Base-by-base conservation (phyloP, 495 filamentous ascomycete species). In the Neurospora tetraspora region DNA sequence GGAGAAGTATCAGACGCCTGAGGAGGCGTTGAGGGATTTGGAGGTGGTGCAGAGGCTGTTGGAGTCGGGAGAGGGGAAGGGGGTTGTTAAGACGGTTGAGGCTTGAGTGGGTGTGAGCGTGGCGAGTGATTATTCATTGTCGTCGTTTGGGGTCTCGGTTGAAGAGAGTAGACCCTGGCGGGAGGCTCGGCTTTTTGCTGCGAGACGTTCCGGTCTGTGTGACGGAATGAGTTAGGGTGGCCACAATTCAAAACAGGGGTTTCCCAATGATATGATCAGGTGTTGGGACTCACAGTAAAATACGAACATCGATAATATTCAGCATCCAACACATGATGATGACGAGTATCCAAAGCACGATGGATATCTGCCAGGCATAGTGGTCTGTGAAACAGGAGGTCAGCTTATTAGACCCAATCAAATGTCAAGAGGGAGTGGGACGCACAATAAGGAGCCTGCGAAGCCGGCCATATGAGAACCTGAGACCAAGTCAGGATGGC, bases 21-120 rank as follows among this genome's bases (percentile, higher is more conserved):
- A 88, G 75, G 86, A 93, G 77, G 92, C 89, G 68, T 79, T 93
- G 78, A 86, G 81, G 65, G 93, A 94, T 84, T 79, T 96, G 73
- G 87, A 91, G 80, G 77, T 94, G 71, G 76, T 88, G 82, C 89
- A 92, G 81, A 81, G 83, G 71, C 85, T 92, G 81, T 77, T 92
- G 75, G 82, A 79, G 78, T 90, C 88, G 78, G 89, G 90, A 2
- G 88, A 88, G 74, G 78, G 78, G 18, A 78, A 85, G 11, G 90
- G 88, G 1, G 53, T n/a, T 34, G 71, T 78, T 14, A 76, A 79
- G 75, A 53, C 23, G 0, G 68, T 78, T 40, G 68, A 68, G 1
- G 38, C 11, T 68, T 75, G 70, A 70, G 39, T 38, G 8, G 2
- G 5, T 34, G 14, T 59, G 11, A 9, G 47, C 4, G 20, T 31